Evolutionary conservation across 257 asterid species (phyloP), one percentile per base, ranked within the genome.

Genomic region (Sherardia arvensis): DNA sequence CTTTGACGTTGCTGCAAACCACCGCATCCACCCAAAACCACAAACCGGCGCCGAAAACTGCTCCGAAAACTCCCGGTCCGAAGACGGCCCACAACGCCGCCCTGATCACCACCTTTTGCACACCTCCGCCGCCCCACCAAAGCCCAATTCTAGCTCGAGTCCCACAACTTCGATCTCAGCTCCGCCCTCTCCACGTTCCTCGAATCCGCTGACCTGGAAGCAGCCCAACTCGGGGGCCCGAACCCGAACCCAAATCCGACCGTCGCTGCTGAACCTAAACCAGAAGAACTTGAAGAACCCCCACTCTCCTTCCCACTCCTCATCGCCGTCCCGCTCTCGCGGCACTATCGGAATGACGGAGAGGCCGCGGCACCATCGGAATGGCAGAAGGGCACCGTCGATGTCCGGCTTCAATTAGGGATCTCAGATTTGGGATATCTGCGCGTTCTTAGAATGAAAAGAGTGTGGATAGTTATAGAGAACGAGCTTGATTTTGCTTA

Each of bases 11-110:
- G 86, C 99, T 92, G 78, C 99, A 92, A 53, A 92, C 94, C 55
- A 92, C 97, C 60, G 99, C 99, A 53, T 89, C 99, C 51, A 87
- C 96, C 99, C 99, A 92, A 72, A 92, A 92, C 99, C 99, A 92
- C 99, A 97, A 92, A 1, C 97, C 99, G 49, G 93, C 72, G 30
- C 97, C 99, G 75, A 92, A 92, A 25, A 92, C 95, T 17, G 95
- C 95, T 36, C 97, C 97, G 64, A 96, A 64, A 17, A 92, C 61
- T 34, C 97, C 99, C 11, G 99, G 97, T 22, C 97, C 99, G 82
- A 92, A 92, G 56, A 92, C 87, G 21, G 96, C 88, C 78, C 87
- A 74, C 69, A 92, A 65, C 84, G 89, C 97, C 26, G 73, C 73
- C 49, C 51, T 20, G 51, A 43, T 43, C 51, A 43, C 20, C 74